phyloP scores from a whole-genome alignment of 257 asterid genomes.

The Salvia hispanica region DNA sequence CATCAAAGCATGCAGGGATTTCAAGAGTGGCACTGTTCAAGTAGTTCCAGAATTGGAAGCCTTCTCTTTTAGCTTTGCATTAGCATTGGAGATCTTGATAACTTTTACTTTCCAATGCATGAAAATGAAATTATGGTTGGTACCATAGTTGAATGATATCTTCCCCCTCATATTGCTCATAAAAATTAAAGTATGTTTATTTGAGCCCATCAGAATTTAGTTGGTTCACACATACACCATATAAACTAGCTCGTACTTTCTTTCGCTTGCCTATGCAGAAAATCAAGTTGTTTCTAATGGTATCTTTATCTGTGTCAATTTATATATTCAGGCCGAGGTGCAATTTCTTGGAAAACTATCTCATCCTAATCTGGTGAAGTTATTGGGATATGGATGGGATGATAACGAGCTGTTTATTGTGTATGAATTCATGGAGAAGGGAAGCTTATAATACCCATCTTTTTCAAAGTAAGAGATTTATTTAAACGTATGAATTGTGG shows the following conservation, averaged over 20 bases:
- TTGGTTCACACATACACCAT: background rate
- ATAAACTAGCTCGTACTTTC: background rate
- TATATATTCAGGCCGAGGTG: slow-evolving; percentile 44
- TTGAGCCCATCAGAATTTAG: background rate
- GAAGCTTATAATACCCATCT: slow-evolving; percentile 45
- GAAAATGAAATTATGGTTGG: background rate
- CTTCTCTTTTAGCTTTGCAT: background rate
- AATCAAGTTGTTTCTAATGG: background rate
- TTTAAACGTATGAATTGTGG: no score
- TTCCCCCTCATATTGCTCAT: background rate
- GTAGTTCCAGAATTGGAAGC: slow-evolving; percentile 4
- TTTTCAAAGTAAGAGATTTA: slow-evolving; percentile 33
- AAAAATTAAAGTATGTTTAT: slow-evolving; percentile 8
- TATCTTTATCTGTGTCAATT: slow-evolving; percentile 15
- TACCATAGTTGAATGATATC: background rate
- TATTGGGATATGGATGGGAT: slow-evolving; percentile 46
- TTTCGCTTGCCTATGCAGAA: background rate
- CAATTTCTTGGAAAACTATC: slow-evolving; percentile 46
- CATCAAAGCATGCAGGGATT: slow-evolving; percentile 42
- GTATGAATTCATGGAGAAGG: slow-evolving; percentile 41
- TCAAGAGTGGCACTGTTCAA: slow-evolving; percentile 37
- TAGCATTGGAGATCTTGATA: background rate
- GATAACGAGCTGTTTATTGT: slow-evolving; percentile 37
- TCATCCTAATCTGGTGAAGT: slow-evolving; percentile 53
- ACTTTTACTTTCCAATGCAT: background rate